Evolutionary conservation across 2,329 filamentous ascomycete species (phyloP).

Genomic region (Celoporthe dispersa): DNA sequence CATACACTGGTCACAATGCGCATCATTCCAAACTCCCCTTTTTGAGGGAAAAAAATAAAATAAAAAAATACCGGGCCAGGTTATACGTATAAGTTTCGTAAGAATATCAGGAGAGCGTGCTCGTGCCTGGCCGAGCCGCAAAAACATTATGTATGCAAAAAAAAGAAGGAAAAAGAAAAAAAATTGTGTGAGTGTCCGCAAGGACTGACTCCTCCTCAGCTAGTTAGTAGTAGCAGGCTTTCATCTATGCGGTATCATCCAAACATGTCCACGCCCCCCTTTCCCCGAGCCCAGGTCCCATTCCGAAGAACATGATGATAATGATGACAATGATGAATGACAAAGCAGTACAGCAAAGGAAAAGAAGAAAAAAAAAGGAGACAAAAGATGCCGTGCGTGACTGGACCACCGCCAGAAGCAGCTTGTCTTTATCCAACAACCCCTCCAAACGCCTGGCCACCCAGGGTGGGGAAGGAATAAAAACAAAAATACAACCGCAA

Average conservation of each 20-base stretch:
- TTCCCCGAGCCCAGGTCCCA: background rate
- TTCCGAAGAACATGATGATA: background rate
- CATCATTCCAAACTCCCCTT: background rate
- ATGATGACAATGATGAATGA: background rate
- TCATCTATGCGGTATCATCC: conserved; percentile 21
- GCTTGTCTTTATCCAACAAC: background rate
- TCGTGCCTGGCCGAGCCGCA: conserved; percentile 6
- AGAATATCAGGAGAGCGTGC: background rate
- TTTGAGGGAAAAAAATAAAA: too few species aligned
- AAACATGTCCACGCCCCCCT: background rate
- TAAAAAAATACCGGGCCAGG: too few species aligned
- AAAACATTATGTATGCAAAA: conserved; percentile 17
- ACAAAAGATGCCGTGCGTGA: background rate
- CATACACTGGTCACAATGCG: background rate
- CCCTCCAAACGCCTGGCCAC: background rate
- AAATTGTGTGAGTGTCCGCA: background rate
- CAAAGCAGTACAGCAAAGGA: too few species aligned
- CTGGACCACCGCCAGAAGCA: background rate
- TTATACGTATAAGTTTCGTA: background rate
- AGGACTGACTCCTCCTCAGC: background rate
- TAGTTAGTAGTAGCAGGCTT: background rate
- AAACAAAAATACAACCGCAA: too few species aligned
- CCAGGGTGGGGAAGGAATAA: too few species aligned
- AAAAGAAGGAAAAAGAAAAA: too few species aligned
- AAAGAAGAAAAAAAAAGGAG: background rate